Evolutionary conservation across 2,329 filamentous ascomycete species (phyloP).

Genomic region (Zymoseptoria ardabiliae): DNA sequence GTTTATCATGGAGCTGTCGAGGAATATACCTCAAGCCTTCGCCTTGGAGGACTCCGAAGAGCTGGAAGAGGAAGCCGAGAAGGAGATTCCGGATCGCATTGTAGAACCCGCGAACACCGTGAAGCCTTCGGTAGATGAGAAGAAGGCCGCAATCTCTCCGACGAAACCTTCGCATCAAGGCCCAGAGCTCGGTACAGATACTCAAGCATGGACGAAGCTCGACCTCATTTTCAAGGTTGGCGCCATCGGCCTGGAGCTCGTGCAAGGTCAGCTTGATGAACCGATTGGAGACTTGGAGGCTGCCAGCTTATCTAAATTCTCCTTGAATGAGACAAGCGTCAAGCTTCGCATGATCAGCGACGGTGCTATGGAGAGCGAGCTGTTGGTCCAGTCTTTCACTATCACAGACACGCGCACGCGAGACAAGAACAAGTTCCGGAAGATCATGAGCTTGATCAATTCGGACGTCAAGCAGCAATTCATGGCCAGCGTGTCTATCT

Average conservation of each 20-base stretch:
- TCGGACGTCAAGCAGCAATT: slow-evolving; percentile 89
- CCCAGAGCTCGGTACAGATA: slow-evolving; percentile 62
- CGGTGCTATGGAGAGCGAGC: slow-evolving; percentile 81
- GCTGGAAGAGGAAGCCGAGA: slow-evolving; percentile 62
- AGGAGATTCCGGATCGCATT: slow-evolving; percentile 58
- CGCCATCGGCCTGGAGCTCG: slow-evolving; percentile 79
- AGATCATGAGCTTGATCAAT: slow-evolving; percentile 96
- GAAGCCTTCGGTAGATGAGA: slow-evolving; percentile 41
- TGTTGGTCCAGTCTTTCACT: slow-evolving; percentile 88
- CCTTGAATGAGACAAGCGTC: slow-evolving; percentile 81
- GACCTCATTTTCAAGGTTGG: slow-evolving; percentile 86
- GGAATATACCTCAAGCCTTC: slow-evolving; percentile 82
- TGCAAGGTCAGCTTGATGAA: slow-evolving; percentile 65
- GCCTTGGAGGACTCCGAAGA: slow-evolving; percentile 63
- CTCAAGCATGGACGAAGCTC: slow-evolving; percentile 81
- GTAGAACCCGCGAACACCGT: slow-evolving; percentile 43
- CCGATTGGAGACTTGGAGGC: slow-evolving; percentile 72
- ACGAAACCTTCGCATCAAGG: slow-evolving; percentile 27
- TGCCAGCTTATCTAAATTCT: slow-evolving; percentile 87
- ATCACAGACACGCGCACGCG: slow-evolving; percentile 79
- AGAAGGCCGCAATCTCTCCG: slow-evolving; percentile 10
- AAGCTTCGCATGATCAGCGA: slow-evolving; percentile 93
- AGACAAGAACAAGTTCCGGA: slow-evolving; percentile 81
- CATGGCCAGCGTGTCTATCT: slow-evolving; percentile 94
- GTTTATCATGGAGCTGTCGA: slow-evolving; percentile 79